A percentile compares a stretch with the other conserved stretches of the same genome.
Evolutionary conservation across 2,329 filamentous ascomycete genomes (phyloP).

Genomic region (Aspergillus calidoustus): DNA sequence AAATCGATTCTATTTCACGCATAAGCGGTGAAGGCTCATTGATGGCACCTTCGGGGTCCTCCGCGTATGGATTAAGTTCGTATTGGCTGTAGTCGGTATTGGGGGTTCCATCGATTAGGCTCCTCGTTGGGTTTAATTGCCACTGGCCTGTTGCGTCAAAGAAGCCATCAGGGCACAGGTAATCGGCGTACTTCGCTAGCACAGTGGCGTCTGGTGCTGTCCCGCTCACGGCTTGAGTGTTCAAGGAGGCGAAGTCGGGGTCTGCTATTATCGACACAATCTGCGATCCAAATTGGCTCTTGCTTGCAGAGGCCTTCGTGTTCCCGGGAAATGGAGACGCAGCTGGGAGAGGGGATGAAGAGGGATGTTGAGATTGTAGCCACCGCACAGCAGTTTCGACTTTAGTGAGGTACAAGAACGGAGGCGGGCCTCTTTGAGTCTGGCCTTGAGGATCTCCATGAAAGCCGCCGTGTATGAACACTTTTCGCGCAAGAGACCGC

Average conservation of each 20-base stretch:
- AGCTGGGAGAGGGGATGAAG: slow-evolving; percentile 11
- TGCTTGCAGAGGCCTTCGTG: background rate
- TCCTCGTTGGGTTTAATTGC: slow-evolving; percentile 30
- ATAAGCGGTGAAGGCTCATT: slow-evolving; percentile 51
- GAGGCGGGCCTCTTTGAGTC: slow-evolving; percentile 60
- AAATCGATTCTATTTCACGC: slow-evolving; percentile 73
- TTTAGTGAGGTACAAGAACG: slow-evolving; percentile 74
- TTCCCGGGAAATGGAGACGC: slow-evolving; percentile 2
- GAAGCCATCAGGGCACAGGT: slow-evolving; percentile 37
- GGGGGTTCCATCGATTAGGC: slow-evolving; percentile 34
- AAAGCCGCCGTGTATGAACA: slow-evolving; percentile 79
- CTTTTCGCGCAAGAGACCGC: slow-evolving; percentile 77
- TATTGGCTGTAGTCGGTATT: slow-evolving; percentile 44
- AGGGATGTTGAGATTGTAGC: slow-evolving; percentile 56
- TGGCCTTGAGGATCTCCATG: slow-evolving; percentile 56
- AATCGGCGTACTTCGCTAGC: slow-evolving; percentile 41
- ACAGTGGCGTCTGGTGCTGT: slow-evolving; percentile 18
- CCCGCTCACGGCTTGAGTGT: slow-evolving; percentile 18
- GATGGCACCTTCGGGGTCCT: slow-evolving; percentile 23
- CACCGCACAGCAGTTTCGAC: slow-evolving; percentile 67
- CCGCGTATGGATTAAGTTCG: slow-evolving; percentile 63
- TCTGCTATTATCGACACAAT: slow-evolving; percentile 37
- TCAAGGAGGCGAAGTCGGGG: slow-evolving; percentile 36
- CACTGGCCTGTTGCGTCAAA: slow-evolving; percentile 39
- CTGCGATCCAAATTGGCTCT: slow-evolving; percentile 31